Conservation (phyloP, 2,329 filamentous ascomycete species). For the Aspergillus neoniger region DNA sequence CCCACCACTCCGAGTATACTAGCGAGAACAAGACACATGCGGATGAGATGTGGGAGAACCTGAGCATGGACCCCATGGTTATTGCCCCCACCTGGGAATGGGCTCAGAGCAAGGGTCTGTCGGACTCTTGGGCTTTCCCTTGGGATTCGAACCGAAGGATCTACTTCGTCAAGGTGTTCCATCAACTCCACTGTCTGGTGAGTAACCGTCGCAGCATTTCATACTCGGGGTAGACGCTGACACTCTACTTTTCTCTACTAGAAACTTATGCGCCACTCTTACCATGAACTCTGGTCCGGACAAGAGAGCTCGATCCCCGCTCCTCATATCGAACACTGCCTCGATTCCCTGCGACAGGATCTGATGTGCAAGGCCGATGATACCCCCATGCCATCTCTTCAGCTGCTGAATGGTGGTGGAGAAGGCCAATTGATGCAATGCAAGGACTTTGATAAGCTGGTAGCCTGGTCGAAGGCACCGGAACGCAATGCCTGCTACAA, state of each 20-base stretch:
- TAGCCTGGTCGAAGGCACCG: slow-evolving; percentile 7
- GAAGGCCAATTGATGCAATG: slow-evolving; percentile 9
- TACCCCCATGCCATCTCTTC: slow-evolving; percentile 9
- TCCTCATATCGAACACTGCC: slow-evolving; percentile 9
- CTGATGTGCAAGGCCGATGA: slow-evolving; percentile 9
- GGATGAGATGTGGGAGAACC: slow-evolving; percentile 6
- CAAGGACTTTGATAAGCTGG: slow-evolving; percentile 4
- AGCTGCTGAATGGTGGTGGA: slow-evolving; percentile 1
- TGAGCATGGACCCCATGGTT: slow-evolving; percentile 5
- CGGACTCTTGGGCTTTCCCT: slow-evolving; percentile 5
- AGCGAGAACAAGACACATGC: slow-evolving; percentile 6
- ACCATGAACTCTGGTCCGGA: not conserved
- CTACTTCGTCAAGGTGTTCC: slow-evolving; percentile 11
- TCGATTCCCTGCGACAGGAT: slow-evolving; percentile 9
- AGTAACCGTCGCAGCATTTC: not conserved
- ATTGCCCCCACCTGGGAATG: slow-evolving; percentile 8
- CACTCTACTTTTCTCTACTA: not conserved
- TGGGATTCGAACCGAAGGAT: slow-evolving; percentile 8
- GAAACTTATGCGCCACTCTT: slow-evolving; percentile 2
- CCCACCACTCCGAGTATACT: slow-evolving; percentile 5
- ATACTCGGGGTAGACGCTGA: not conserved
- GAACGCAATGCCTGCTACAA: slow-evolving; percentile 9
- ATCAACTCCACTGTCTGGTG: slow-evolving; percentile 13
- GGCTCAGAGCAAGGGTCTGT: slow-evolving; percentile 1
- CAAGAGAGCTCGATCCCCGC: not conserved